Conservation (phyloP, 202 grass and related monocot genomes). For the Schoenoplectus triqueter region DNA sequence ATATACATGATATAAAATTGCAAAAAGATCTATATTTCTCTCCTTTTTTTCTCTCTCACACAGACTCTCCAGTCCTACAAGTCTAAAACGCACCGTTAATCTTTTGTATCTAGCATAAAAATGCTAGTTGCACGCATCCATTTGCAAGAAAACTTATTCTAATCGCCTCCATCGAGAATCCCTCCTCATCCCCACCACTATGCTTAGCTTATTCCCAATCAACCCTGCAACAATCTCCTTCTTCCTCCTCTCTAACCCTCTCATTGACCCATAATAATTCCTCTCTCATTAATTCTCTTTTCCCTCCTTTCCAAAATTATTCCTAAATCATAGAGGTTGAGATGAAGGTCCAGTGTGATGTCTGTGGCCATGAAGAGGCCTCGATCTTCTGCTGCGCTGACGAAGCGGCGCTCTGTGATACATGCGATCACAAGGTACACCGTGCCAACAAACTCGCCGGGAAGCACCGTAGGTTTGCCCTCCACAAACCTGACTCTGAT, state of each 20-base stretch:
- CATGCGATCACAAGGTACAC: conserved; percentile 71
- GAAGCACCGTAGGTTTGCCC: conserved; percentile 72
- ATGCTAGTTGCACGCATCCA: conserved; percentile 8
- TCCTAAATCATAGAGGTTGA: not conserved
- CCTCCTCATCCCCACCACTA: conserved; percentile 42
- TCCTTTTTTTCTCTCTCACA: not conserved
- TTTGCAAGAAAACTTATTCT: conserved; percentile 36
- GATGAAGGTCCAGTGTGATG: conserved; percentile 87
- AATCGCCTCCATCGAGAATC: conserved; percentile 10
- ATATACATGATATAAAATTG: conserved; percentile 24
- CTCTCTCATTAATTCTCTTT: not conserved
- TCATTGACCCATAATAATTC: not conserved
- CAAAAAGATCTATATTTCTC: conserved; percentile 9
- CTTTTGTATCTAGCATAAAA: conserved; percentile 11
- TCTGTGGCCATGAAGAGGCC: conserved; percentile 58
- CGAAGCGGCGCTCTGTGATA: conserved; percentile 75
- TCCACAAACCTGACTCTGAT: conserved; percentile 32
- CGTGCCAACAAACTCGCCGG: conserved; percentile 70
- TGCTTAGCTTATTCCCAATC: conserved; percentile 42
- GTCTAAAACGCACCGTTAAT: not conserved
- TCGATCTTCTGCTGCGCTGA: conserved; percentile 80
- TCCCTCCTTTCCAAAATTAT: not conserved
- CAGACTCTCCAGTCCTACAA: not conserved
- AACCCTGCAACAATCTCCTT: conserved; percentile 21
- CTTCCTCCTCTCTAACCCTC: conserved; percentile 15